Base-by-base conservation (phyloP, 2,329 filamentous ascomycete species). In the Scytalidium sp. region DNA sequence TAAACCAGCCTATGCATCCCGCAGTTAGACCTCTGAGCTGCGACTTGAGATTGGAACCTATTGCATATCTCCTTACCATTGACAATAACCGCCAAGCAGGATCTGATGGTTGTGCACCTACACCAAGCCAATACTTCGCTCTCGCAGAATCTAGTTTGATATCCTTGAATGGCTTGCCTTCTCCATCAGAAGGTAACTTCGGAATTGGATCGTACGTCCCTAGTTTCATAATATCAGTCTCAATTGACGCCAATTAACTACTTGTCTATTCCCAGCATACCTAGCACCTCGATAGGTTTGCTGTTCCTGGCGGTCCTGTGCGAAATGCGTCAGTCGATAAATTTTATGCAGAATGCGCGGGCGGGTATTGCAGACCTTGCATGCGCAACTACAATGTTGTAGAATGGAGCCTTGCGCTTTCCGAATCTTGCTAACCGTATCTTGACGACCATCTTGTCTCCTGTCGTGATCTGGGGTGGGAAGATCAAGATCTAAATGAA, bases 301-400 rank as follows among this genome's bases (percentile, higher is more conserved):
- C 84, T 88, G 73, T 93, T 89, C 60, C 91, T 84, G 32, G 94
- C 92, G 40, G 91, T 90, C 58, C 90, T 95, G 61, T 27, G 15
- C 23, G 19, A 1, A 27, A 22, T 20, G 25, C 40, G 42, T 54
- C 43, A 53, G 45, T 46, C 19, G 11, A 9, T 32, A 47, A 23
- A 13, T 25, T 19, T 29, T 7, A 27, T 17, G 19, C 21, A 39
- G 29, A 15, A 23, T 22, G 40, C 41, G 9, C 43, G 40, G 32
- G 43, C 36, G 19, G 46, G n/a, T n/a, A n/a, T n/a, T 23, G 56
- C 77, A 57, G 80, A 95, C 89, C 92, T 85, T 43, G 92, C 92
- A 65, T 97, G 93, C 15, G 91, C 83, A 57, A 99, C 89, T 58
- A 97, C 90, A 56, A 99, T 97, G 75, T 99, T 99, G 80, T 96